These are phyloP conservation scores for Eucalyptus guilfoylei DNA, from an alignment of 345 rosid genomes.

Conservation along the genomic window DNA sequence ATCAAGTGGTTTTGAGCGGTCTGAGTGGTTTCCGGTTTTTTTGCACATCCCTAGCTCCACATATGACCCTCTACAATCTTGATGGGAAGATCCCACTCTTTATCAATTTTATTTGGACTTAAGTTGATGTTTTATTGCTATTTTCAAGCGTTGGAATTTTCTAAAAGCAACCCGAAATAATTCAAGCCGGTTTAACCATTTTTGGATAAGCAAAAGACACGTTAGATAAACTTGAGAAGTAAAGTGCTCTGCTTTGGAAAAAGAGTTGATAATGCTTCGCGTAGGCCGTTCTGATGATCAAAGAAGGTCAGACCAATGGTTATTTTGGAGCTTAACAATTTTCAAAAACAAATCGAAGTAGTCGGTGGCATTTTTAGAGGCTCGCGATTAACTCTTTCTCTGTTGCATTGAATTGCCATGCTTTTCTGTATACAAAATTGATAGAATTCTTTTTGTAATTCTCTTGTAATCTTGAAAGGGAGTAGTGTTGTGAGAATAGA, in stretches of 20 bases:
- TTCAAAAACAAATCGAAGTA: background rate
- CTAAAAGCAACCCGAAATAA: background rate
- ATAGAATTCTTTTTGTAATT: background rate
- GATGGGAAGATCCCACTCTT: background rate
- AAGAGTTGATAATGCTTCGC: background rate
- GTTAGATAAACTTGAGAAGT: background rate
- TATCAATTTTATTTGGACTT: background rate
- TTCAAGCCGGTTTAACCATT: background rate
- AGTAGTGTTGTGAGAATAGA: background rate
- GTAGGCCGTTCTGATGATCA: background rate
- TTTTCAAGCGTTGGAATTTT: background rate
- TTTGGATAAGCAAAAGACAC: background rate
- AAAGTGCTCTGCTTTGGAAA: background rate
- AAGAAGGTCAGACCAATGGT: background rate
- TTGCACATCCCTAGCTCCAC: too few relatives aligned
- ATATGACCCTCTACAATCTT: background rate
- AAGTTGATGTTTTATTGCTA: background rate
- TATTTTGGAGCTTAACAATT: background rate
- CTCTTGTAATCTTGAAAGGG: background rate
- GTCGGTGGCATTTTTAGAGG: background rate
- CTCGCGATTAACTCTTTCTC: background rate
- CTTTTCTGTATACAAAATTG: background rate
- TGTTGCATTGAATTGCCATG: background rate
- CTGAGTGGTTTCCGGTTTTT: accelerated
- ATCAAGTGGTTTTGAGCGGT: accelerated